Evolutionary conservation across 192 early-diverging fungal genomes (phyloP).

Genomic region (Coemansia sp.): DNA sequence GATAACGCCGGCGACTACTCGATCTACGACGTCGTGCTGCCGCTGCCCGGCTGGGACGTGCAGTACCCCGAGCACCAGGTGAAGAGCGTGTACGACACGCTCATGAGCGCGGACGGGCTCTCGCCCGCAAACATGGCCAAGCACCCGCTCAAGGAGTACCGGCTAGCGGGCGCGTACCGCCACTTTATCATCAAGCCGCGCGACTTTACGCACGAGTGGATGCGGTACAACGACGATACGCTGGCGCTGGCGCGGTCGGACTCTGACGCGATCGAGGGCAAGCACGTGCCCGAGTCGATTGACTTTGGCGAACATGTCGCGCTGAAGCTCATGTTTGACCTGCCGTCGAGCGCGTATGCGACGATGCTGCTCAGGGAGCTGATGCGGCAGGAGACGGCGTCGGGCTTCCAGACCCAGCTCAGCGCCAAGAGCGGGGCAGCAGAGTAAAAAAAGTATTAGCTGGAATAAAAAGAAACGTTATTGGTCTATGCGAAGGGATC

Average conservation of each 20-base stretch:
- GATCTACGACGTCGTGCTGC: slow-evolving; percentile 90
- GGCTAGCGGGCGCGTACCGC: slow-evolving; percentile 67
- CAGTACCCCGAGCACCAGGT: slow-evolving; percentile 79
- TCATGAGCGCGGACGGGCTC: slow-evolving; percentile 74
- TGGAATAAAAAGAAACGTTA: too few species aligned
- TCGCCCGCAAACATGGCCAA: slow-evolving; percentile 63
- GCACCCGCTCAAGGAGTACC: slow-evolving; percentile 61
- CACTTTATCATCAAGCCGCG: slow-evolving; percentile 59
- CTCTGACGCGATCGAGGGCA: slow-evolving; percentile 58
- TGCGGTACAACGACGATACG: slow-evolving; percentile 65
- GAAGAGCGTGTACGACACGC: slow-evolving; percentile 58
- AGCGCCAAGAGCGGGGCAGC: slow-evolving; percentile 3
- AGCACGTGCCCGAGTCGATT: slow-evolving; percentile 31
- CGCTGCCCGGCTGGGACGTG: slow-evolving; percentile 78
- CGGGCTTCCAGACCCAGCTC: slow-evolving; percentile 52
- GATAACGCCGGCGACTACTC: slow-evolving; percentile 69
- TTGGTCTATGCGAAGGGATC: slow-evolving; percentile 21
- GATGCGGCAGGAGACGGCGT: slow-evolving; percentile 63
- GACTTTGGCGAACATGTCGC: slow-evolving; percentile 71
- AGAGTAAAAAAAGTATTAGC: not conserved
- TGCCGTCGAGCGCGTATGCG: slow-evolving; percentile 86
- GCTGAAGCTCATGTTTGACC: slow-evolving; percentile 71
- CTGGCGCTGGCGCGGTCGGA: slow-evolving; percentile 62
- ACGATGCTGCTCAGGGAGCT: slow-evolving; percentile 97
- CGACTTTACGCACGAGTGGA: slow-evolving; percentile 60